Base-by-base conservation (phyloP, 805 yeast genomes). In the Middelhovenomyces tepae region DNA sequence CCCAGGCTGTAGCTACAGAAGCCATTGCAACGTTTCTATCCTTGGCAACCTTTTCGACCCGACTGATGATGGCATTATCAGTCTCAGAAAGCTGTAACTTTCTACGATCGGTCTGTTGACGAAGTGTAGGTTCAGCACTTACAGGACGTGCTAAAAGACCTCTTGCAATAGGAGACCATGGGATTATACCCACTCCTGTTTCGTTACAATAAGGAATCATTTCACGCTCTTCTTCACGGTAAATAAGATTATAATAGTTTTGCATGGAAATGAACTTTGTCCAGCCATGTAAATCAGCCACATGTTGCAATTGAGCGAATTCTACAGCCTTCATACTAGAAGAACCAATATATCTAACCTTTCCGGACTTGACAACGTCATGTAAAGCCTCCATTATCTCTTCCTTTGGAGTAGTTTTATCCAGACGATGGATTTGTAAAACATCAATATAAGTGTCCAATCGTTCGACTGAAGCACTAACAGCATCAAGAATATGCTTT, bases 221-320 rank as follows among this genome's bases (percentile, higher is more conserved):
- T 47, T 77, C 83, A 11, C 73, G 55, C 49, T 77, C 84, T 36
- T 75, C 82, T 46, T 75, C 81, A n/a, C 84, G 59, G 43, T 70
- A 60, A 3, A 75, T 33, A 40, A 76, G 55, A 45, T 73, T 75
- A 53, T 74, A 72, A 47, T 57, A 67, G 40, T 69, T 68, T 53
- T 77, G 83, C 70, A 74, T 68, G 14, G 69, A 59, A 34, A 76
- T 62, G 41, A 77, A 77, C 48, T 72, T 73, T 39, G 60, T 59
- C 78, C 78, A 76, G 20, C 66, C 67, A 42, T 65, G 42, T 46
- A 59, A 60, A 36, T 75, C 79, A 3, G 84, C 83, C 35, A 64
- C 53, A 38, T 52, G 56, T 47, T 77, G 83, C 46, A 72, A 44
- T 22, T 45, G 45, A 18, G 64, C 71, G 48, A 76, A 75, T 43